Evolutionary conservation across 192 early-diverging fungal species (phyloP).

Genomic region (Backusella luteola): DNA sequence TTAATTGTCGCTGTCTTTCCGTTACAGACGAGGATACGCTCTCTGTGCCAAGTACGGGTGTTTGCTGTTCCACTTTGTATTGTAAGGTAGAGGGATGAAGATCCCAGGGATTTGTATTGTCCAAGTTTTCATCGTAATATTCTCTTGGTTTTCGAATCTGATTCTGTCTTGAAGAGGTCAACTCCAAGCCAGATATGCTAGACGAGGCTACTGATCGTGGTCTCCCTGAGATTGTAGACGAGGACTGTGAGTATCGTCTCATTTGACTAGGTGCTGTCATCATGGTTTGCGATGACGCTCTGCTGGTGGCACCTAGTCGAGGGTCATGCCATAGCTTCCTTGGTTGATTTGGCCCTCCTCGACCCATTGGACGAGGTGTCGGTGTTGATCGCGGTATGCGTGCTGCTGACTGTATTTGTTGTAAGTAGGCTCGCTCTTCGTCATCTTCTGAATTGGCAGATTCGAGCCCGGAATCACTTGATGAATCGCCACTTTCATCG

Average conservation of each 20-base stretch:
- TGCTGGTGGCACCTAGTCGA: not conserved
- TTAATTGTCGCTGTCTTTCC: not conserved
- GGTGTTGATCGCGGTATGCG: not conserved
- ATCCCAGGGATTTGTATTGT: constrained; percentile 25
- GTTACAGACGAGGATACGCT: constrained; percentile 17
- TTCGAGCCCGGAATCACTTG: constrained; percentile 11
- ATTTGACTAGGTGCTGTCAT: constrained; percentile 2
- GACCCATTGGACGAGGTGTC: not conserved
- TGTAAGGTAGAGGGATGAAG: constrained; percentile 2
- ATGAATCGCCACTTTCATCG: constrained; percentile 25
- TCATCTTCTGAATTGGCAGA: constrained; percentile 21
- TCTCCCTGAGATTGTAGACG: not conserved
- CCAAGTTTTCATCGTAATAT: constrained; percentile 17
- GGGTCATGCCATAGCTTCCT: not conserved
- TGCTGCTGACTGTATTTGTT: constrained; percentile 14
- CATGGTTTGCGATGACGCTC: not conserved
- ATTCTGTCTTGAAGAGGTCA: not conserved
- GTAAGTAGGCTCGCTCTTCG: constrained; percentile 38
- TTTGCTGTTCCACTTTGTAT: not conserved
- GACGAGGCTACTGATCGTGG: not conserved
- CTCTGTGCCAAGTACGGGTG: not conserved
- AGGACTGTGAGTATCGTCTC: not conserved
- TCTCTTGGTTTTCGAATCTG: not conserved
- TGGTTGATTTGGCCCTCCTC: not conserved
- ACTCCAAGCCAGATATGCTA: not conserved